These are phyloP conservation scores for Lupinus albus DNA, from an alignment of 306 rosid species.

Conservation along the genomic window DNA sequence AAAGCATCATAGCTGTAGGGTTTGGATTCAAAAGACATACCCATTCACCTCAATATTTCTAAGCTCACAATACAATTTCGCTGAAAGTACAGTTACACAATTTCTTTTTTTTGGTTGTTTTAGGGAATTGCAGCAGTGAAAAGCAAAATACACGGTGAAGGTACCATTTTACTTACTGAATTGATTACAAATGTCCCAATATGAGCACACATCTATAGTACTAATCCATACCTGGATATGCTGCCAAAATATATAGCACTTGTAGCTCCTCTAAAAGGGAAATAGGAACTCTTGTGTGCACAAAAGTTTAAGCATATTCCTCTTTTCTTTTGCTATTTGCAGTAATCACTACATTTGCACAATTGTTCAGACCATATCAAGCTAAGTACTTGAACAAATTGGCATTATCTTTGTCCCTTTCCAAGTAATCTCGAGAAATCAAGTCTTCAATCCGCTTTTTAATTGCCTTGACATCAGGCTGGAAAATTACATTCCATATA, in stretches of 20 bases:
- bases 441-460: slow-evolving; percentile 95
- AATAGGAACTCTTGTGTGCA: slow-evolving; percentile 35
- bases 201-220: slow-evolving; percentile 46
- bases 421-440: slow-evolving; percentile 93
- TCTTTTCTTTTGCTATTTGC: slow-evolving; percentile 37
- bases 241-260: slow-evolving; percentile 55
- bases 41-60: too few relatives aligned
- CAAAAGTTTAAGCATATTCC: slow-evolving; percentile 34
- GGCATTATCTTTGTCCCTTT: slow-evolving; percentile 89
- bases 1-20: too few relatives aligned
- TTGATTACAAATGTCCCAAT: slow-evolving; percentile 51
- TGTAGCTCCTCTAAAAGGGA: slow-evolving; percentile 45
- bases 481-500: slow-evolving; percentile 22
- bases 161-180: slow-evolving; percentile 47
- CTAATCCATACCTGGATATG: slow-evolving; percentile 49
- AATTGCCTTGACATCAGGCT: slow-evolving; percentile 95
- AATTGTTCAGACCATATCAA: slow-evolving; percentile 46
- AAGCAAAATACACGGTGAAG: slow-evolving; percentile 27
- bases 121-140: slow-evolving; percentile 37
- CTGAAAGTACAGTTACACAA: slow-evolving; percentile 23
- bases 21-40: too few relatives aligned
- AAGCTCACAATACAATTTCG: too few relatives aligned
- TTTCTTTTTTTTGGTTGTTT: slow-evolving; percentile 17
- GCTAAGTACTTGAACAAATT: slow-evolving; percentile 89
- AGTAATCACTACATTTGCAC: slow-evolving; percentile 34